Base-by-base conservation (phyloP, 1,284 basidiomycete genomes). In the Cryptococcus amylolentus region DNA sequence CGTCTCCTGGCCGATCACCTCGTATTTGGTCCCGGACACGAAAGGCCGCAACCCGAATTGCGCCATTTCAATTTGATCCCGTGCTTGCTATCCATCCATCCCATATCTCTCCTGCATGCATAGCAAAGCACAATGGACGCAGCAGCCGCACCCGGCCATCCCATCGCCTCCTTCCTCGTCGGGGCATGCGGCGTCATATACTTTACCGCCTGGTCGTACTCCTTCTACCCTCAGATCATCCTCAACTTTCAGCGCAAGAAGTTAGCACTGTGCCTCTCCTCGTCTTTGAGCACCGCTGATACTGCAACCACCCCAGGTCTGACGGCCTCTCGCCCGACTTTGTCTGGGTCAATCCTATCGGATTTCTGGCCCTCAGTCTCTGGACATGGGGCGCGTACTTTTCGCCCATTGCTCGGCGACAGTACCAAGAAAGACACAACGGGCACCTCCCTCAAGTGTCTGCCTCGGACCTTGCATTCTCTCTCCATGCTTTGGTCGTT, bases 171-270 rank as follows among this genome's bases (percentile, higher is more conserved):
- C 0, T 52, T 57, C 18, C 47, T 72, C 12, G 61, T 66, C 12
- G 49, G 55, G 12, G 37, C 68, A 31, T 66, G 63, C 44, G 76
- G 76, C 10, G 56, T 74, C 9, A 63, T 61, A n/a, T 78, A 78
- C 68, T 77, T 77, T 45, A 44, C 64, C 20, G 69, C 74, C 20
- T 78, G 77, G 77, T 73, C 71, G 12, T 55, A 68, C 5, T 75
- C 73, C 3, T 80, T 81, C 67, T 80, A 80, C 60, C 79, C 79
- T 3, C 79, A 80, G 49, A 41, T 77, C 16, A 50, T 78, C 39
- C 69, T 80, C 55, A 80, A 80, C 61, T 77, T 72, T 60, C 51
- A 59, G 13, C 72, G 79, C 1, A 76, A 78, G 52, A 68, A 63
- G 75, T 77, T 55, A 61, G 73, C 60, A 5, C 35, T 4, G 43